phyloP scores from a whole-genome alignment of 345 rosid genomes.

The Camelina hispida region DNA sequence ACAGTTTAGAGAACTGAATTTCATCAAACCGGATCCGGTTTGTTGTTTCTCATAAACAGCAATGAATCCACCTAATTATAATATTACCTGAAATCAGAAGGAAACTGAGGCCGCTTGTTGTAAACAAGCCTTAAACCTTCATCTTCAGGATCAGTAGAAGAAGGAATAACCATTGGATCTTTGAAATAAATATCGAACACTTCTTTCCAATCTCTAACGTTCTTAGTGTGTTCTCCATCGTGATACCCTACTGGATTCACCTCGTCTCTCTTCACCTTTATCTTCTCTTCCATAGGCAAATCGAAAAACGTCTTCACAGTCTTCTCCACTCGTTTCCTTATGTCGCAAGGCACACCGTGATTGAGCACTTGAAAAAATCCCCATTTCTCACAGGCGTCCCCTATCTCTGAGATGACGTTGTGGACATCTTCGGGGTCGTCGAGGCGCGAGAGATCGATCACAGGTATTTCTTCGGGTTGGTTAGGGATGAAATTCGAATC shows the following conservation, averaged over 20 bases:
- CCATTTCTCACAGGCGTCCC: slow-evolving; percentile 62
- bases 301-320: slow-evolving; percentile 53
- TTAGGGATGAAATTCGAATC: slow-evolving; percentile 12
- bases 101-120: slow-evolving; percentile 65
- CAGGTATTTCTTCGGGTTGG: slow-evolving; percentile 53
- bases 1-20: background rate
- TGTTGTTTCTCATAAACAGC: background rate
- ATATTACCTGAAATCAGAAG: slow-evolving; percentile 54
- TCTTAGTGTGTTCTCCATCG: slow-evolving; percentile 71
- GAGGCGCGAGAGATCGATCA: slow-evolving; percentile 53
- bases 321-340: slow-evolving; percentile 37
- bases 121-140: slow-evolving; percentile 44
- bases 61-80: background rate
- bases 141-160: slow-evolving; percentile 51
- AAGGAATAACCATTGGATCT: slow-evolving; percentile 59
- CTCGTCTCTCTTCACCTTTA: slow-evolving; percentile 61
- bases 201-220: slow-evolving; percentile 71
- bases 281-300: slow-evolving; percentile 56
- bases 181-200: slow-evolving; percentile 60
- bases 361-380: slow-evolving; percentile 65
- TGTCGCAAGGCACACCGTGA: slow-evolving; percentile 53
- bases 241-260: slow-evolving; percentile 57
- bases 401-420: slow-evolving; percentile 47
- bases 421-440: slow-evolving; percentile 26
- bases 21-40: slow-evolving; percentile 7